Evolutionary conservation across 1,139 yeast genomes (phyloP).

Genomic region (Yamadazyma conglobata): DNA sequence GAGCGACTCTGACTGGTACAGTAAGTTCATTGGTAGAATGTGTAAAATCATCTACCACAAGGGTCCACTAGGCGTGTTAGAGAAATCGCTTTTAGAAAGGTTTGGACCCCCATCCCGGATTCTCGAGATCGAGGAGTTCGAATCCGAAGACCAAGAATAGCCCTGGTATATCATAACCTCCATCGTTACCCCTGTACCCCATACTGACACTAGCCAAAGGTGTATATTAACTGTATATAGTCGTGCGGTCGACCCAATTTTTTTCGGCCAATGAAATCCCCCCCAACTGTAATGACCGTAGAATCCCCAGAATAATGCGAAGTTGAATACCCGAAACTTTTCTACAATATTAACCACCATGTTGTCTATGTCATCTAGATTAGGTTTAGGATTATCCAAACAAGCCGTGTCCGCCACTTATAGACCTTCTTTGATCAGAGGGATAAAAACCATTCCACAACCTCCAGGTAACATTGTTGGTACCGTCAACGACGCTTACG

Average conservation of each 20-base stretch:
- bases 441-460: conserved; percentile 46
- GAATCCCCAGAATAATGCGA: too few species aligned
- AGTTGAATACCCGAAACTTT: too few species aligned
- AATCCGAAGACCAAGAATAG: conserved; percentile 39
- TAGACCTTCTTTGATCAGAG: conserved; percentile 23
- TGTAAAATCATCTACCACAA: conserved; percentile 38
- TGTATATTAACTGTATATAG: conserved; percentile 3
- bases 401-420: conserved; percentile 5
- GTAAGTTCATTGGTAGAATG: conserved; percentile 30
- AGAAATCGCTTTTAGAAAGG: conserved; percentile 39
- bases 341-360: too few species aligned
- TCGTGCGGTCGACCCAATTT: too few species aligned
- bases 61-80: conserved; percentile 45
- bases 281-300: conserved; percentile 11
- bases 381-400: conserved; percentile 9
- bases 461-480: conserved; percentile 72
- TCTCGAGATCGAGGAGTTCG: conserved; percentile 41
- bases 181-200: too few species aligned
- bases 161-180: too few species aligned
- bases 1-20: conserved; percentile 32
- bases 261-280: conserved; percentile 12
- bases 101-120: conserved; percentile 34
- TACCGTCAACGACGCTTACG: conserved; percentile 77
- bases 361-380: conserved; percentile 10
- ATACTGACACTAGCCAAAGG: too few species aligned